Conservation (phyloP, 306 rosid species). For the Trifolium dubium region DNA sequence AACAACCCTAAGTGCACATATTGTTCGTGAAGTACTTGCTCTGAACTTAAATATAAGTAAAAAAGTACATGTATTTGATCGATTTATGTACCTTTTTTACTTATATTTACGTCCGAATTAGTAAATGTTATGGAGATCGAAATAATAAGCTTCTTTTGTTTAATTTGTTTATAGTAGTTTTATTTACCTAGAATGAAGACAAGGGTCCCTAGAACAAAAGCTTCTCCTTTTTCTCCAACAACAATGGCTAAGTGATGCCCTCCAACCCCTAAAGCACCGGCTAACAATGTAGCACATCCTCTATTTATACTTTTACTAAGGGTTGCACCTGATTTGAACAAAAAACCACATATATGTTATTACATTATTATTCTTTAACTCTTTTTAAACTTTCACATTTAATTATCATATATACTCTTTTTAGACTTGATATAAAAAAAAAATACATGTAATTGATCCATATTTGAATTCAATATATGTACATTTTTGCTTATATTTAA, state of each 20-base stretch:
- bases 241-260: slow-evolving; percentile 66
- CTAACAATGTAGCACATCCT: slow-evolving; percentile 76
- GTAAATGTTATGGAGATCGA: neutral
- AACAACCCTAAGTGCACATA: neutral
- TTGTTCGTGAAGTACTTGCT: neutral
- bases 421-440: neutral
- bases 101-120: neutral
- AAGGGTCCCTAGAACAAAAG: slow-evolving; percentile 68
- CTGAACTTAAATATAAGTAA: neutral
- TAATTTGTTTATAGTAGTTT: neutral
- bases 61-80: neutral
- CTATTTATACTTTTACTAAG: slow-evolving; percentile 79
- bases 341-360: neutral
- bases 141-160: neutral
- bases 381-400: neutral
- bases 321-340: slow-evolving; percentile 70
- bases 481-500: neutral
- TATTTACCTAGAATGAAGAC: slow-evolving; percentile 75
- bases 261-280: slow-evolving; percentile 87
- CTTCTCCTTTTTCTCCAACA: slow-evolving; percentile 68
- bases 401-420: neutral
- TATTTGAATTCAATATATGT: neutral
- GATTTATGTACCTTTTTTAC: too few relatives aligned
- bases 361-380: slow-evolving; percentile 12
- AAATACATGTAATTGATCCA: neutral